Conservation (phyloP, 2,329 filamentous ascomycete genomes). For the Fusarium vanettenii region DNA sequence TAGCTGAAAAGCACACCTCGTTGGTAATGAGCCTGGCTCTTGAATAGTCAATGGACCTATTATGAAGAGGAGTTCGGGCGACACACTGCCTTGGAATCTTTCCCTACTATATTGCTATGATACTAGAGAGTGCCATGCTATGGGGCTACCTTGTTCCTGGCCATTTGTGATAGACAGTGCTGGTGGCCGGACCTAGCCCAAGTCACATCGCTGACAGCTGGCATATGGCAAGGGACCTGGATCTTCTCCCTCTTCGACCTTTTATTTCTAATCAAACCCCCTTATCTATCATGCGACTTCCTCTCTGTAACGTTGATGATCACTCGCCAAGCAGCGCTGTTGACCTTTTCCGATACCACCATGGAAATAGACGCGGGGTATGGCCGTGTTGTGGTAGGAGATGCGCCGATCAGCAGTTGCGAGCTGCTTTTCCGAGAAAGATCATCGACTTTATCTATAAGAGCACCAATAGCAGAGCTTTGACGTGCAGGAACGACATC, state of each 20-base stretch:
- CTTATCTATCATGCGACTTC: background rate
- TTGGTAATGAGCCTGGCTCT: background rate
- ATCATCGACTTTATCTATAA: background rate
- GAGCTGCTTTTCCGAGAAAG: constrained; percentile 1
- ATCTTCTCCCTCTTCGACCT: background rate
- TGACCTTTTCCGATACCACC: background rate
- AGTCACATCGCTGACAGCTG: background rate
- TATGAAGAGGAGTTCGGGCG: background rate
- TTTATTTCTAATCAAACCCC: background rate
- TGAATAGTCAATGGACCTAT: background rate
- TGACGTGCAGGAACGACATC: background rate
- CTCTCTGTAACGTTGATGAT: background rate
- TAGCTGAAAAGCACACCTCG: background rate
- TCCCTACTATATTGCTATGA: background rate
- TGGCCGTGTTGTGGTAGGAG: background rate
- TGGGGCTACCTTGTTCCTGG: background rate
- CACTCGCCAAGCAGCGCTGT: background rate
- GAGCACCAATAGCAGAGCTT: background rate
- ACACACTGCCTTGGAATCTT: background rate
- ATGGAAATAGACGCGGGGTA: background rate
- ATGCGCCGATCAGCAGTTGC: background rate
- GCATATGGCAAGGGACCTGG: background rate
- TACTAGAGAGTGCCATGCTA: background rate
- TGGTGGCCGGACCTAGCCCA: background rate
- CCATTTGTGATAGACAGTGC: background rate